These are phyloP conservation scores for Coemansia sp. DNA, from an alignment of 192 early-diverging fungal genomes.

Conservation along the genomic window DNA sequence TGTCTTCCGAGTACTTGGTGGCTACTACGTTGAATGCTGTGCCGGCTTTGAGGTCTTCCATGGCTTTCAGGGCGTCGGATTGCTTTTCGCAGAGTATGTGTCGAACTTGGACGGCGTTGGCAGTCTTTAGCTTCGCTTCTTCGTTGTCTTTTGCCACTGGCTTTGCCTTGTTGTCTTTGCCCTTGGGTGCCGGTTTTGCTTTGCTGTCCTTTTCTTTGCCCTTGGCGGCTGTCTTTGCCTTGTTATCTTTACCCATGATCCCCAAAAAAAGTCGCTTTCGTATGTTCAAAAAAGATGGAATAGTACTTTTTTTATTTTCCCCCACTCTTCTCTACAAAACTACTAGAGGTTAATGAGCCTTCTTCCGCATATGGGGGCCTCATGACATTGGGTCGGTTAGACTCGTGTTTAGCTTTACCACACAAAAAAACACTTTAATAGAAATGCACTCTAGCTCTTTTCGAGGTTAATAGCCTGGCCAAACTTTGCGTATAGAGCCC, in stretches of 20 bases:
- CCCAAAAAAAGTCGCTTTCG: not conserved
- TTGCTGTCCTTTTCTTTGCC: not conserved
- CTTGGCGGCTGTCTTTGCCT: not conserved
- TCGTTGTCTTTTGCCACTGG: conserved; percentile 18
- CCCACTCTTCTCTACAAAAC: too few species aligned
- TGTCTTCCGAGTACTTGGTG: conserved; percentile 75
- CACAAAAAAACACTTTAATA: not conserved
- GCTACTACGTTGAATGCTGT: conserved; percentile 69
- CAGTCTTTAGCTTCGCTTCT: conserved; percentile 59
- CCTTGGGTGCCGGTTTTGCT: not conserved
- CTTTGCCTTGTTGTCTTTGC: conserved; percentile 3
- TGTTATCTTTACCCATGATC: not conserved
- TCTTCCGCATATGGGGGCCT: too few species aligned
- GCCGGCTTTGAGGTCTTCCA: conserved; percentile 60
- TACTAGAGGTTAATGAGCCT: too few species aligned
- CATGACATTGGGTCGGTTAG: too few species aligned
- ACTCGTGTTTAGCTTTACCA: not conserved
- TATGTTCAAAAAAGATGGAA: not conserved
- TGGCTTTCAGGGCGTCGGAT: conserved; percentile 65
- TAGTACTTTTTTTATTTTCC: not conserved
- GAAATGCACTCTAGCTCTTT: conserved; percentile 53
- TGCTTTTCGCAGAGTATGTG: conserved; percentile 89
- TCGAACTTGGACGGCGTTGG: conserved; percentile 64
- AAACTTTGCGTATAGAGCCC: conserved; percentile 84
- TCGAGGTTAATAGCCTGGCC: conserved; percentile 95